These are phyloP conservation scores for Rubus idaeus DNA, from an alignment of 306 rosid species.

Conservation along the genomic window DNA sequence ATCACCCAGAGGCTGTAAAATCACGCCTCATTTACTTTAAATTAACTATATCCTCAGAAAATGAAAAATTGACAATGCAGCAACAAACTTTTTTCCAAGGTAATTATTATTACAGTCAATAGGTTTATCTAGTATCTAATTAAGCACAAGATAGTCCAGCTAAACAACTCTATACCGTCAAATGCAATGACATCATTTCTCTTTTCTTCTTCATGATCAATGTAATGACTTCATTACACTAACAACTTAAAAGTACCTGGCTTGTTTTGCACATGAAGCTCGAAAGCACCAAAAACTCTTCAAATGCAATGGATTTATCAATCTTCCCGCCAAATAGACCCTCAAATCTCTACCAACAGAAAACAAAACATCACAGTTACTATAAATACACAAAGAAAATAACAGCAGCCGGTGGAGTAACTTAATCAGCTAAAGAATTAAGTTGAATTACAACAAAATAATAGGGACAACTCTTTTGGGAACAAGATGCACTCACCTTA, in stretches of 20 bases:
- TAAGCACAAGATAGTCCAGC: neutral
- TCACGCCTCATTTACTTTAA: neutral
- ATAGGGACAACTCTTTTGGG: neutral
- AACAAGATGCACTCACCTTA: conserved; percentile 57
- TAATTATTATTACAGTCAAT: neutral
- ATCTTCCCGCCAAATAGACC: conserved; percentile 89
- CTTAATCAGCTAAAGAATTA: conserved; percentile 1
- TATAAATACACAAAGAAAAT: neutral
- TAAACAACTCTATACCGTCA: neutral
- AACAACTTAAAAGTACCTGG: conserved; percentile 52
- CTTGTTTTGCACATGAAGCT: conserved; percentile 93
- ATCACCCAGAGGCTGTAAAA: neutral
- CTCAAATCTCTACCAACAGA: conserved; percentile 81
- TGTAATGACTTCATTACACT: neutral
- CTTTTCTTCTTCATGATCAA: neutral
- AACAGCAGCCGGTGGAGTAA: conserved; percentile 16
- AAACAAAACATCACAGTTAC: conserved; percentile 34
- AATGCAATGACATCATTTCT: neutral
- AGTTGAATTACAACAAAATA: neutral
- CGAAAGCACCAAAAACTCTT: conserved; percentile 86
- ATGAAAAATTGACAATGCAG: neutral
- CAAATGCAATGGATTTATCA: conserved; percentile 85
- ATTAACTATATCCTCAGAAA: neutral
- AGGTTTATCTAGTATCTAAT: neutral
- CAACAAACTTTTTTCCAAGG: neutral